phyloP scores from a whole-genome alignment of 192 early-diverging fungal genomes.

The Geosiphon pyriformis region DNA sequence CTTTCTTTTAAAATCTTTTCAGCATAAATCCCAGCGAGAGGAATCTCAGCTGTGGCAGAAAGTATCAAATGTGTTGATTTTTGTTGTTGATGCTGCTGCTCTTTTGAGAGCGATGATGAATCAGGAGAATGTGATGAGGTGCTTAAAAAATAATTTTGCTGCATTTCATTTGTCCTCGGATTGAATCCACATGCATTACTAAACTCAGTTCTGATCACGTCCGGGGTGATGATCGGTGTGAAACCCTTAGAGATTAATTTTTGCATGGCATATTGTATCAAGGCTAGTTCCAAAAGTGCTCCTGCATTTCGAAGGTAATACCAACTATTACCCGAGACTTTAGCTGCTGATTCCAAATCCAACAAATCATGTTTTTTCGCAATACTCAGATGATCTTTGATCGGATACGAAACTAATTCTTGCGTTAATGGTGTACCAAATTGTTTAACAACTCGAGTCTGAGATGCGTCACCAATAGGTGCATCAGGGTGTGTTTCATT shows the following conservation, averaged over 20 bases:
- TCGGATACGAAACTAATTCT: not conserved
- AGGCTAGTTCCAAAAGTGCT: conserved; percentile 80
- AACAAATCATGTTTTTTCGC: conserved; percentile 61
- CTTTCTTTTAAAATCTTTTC: conserved; percentile 52
- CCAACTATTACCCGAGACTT: conserved; percentile 76
- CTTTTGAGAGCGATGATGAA: not conserved
- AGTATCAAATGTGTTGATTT: conserved; percentile 56
- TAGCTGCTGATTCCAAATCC: conserved; percentile 76
- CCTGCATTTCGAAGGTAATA: conserved; percentile 86
- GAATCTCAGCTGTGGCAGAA: conserved; percentile 88
- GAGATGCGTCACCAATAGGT: conserved; percentile 71
- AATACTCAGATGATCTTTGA: conserved; percentile 65
- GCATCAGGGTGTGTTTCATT: conserved; percentile 70
- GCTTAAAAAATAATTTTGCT: conserved; percentile 77
- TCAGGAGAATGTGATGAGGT: too few species aligned
- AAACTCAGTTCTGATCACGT: conserved; percentile 72
- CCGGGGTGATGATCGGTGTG: conserved; percentile 74
- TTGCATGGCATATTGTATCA: conserved; percentile 82
- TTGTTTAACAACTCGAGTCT: conserved; percentile 50
- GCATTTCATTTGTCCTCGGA: conserved; percentile 66
- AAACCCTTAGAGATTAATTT: conserved; percentile 68
- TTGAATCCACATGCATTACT: conserved; percentile 88
- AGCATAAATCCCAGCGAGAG: conserved; percentile 79
- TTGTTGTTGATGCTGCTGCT: conserved; percentile 20
- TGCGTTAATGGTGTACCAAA: conserved; percentile 37